phyloP scores from a whole-genome alignment of 805 yeast genomes.

The Lachancea lanzarotensis region DNA sequence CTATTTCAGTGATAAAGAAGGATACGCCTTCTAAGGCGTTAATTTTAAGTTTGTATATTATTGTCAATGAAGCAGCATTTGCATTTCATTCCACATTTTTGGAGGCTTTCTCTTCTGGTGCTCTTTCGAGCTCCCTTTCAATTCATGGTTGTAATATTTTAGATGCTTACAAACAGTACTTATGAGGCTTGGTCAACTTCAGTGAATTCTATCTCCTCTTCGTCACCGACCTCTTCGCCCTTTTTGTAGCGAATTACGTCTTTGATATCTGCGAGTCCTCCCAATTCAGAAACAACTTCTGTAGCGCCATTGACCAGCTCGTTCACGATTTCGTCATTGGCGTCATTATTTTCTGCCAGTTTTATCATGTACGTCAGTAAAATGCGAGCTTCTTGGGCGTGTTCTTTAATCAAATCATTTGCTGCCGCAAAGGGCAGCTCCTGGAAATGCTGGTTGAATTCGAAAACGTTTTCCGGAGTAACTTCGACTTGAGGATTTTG shows the following conservation, averaged over 20 bases:
- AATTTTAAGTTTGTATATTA: conserved; percentile 6
- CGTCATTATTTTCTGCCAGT: conserved; percentile 37
- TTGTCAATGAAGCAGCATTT: not conserved
- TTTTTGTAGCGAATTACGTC: conserved; percentile 28
- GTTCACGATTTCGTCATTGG: conserved; percentile 44
- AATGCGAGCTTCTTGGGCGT: conserved; percentile 32
- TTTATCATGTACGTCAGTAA: conserved; percentile 37
- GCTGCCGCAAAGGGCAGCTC: conserved; percentile 35
- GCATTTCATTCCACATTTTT: not conserved
- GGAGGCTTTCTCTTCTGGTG: no score
- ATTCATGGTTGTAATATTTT: not conserved
- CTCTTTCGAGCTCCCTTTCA: no score
- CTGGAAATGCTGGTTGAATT: conserved; percentile 30
- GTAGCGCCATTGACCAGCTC: conserved; percentile 53
- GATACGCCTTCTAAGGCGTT: not conserved
- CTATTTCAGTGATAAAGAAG: conserved; percentile 3
- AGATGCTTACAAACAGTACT: not conserved
- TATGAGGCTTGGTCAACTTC: conserved; percentile 11
- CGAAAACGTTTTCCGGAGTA: conserved; percentile 28
- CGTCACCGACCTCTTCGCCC: conserved; percentile 36
- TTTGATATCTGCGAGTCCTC: conserved; percentile 46
- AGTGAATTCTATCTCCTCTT: conserved; percentile 32
- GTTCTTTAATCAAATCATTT: conserved; percentile 29
- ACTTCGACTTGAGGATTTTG: conserved; percentile 17
- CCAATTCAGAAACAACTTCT: conserved; percentile 47